phyloP scores from a whole-genome alignment of 768 basidiomycete species.

The Lactifluus volemus region DNA sequence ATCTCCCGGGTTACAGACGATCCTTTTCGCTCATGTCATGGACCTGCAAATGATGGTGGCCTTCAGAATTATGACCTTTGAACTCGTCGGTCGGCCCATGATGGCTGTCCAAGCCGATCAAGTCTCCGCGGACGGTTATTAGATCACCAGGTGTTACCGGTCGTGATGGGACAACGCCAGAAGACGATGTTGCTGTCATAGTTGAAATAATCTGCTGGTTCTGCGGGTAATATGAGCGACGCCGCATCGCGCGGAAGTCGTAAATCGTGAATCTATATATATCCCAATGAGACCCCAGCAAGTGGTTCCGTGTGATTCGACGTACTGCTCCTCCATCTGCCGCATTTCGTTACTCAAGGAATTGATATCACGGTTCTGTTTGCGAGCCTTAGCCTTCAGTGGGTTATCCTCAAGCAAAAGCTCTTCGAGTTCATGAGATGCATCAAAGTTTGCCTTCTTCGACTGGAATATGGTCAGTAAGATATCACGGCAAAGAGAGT shows the following conservation, averaged over 20 bases:
- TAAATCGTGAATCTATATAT: slow-evolving; percentile 72
- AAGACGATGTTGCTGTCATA: slow-evolving; percentile 67
- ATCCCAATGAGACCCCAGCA: not conserved
- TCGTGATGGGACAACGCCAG: slow-evolving; percentile 60
- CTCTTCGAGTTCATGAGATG: slow-evolving; percentile 96
- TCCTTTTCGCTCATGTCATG: slow-evolving; percentile 9
- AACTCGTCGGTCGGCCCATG: slow-evolving; percentile 5
- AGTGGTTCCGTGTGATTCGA: slow-evolving; percentile 13
- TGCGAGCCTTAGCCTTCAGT: slow-evolving; percentile 87
- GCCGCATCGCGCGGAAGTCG: slow-evolving; percentile 87
- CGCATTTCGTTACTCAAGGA: slow-evolving; percentile 86
- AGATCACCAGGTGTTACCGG: slow-evolving; percentile 50
- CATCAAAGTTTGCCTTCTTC: slow-evolving; percentile 99
- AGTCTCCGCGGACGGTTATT: slow-evolving; percentile 16
- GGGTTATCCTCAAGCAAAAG: slow-evolving; percentile 94
- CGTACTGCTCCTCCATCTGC: slow-evolving; percentile 97
- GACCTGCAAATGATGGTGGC: not conserved
- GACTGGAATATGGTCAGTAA: slow-evolving; percentile 40
- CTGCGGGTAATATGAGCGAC: slow-evolving; percentile 85
- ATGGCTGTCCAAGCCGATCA: slow-evolving; percentile 1
- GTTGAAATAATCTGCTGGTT: slow-evolving; percentile 58
- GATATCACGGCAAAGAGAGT: slow-evolving; percentile 5
- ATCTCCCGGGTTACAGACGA: not conserved
- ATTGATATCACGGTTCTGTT: slow-evolving; percentile 75
- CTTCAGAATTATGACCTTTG: slow-evolving; percentile 5